Conservation (phyloP, 768 basidiomycete species). For the Plicaturopsis crispa region DNA sequence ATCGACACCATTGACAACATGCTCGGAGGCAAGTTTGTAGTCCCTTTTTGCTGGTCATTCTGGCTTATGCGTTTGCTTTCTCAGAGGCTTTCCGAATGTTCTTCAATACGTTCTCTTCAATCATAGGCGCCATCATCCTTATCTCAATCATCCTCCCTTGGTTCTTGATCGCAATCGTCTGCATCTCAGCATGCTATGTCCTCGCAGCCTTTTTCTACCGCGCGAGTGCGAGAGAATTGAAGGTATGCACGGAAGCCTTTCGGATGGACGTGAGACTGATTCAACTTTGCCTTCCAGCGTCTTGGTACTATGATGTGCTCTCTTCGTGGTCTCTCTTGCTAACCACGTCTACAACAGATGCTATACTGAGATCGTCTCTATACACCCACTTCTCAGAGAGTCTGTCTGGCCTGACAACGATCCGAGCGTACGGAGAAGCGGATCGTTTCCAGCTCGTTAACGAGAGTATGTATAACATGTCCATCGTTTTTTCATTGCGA, state of each 20-base stretch:
- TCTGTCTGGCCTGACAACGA: slow-evolving; percentile 78
- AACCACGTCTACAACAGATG: slow-evolving; percentile 37
- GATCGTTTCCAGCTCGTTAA: slow-evolving; percentile 75
- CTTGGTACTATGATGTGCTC: slow-evolving; percentile 32
- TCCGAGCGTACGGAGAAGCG: slow-evolving; percentile 79
- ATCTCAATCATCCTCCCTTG: slow-evolving; percentile 75
- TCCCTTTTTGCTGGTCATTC: not conserved
- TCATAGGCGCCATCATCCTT: slow-evolving; percentile 71
- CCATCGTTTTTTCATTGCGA: too few relatives aligned
- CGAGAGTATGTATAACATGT: too few relatives aligned
- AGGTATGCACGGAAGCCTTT: too few relatives aligned
- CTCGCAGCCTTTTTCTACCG: slow-evolving; percentile 81
- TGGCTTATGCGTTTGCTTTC: not conserved
- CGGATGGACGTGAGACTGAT: too few relatives aligned
- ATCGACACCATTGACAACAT: slow-evolving; percentile 77
- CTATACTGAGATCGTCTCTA: slow-evolving; percentile 76
- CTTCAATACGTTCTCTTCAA: slow-evolving; percentile 49
- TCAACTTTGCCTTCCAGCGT: too few relatives aligned
- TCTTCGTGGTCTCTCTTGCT: not conserved
- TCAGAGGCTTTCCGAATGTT: slow-evolving; percentile 71
- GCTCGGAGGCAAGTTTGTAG: slow-evolving; percentile 41
- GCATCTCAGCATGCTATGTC: slow-evolving; percentile 51
- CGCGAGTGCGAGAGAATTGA: slow-evolving; percentile 79
- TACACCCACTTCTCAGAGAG: slow-evolving; percentile 94
- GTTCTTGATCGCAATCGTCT: slow-evolving; percentile 72